Evolutionary conservation across 2,329 filamentous ascomycete species (phyloP).

Genomic region (Hypomyces rosellus): DNA sequence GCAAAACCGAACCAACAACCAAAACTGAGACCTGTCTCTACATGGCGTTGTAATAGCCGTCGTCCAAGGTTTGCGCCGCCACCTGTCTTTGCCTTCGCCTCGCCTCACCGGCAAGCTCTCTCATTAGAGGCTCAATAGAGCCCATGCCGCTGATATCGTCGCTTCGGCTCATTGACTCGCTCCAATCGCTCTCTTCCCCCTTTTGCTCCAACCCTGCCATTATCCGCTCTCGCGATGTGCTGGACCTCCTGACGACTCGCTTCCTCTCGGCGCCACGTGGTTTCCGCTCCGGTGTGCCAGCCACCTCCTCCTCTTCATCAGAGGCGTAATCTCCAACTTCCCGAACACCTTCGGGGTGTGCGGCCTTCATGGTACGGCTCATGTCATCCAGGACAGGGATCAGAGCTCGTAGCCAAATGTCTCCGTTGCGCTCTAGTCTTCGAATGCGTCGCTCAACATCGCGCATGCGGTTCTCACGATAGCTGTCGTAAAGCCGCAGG

Average conservation of each 20-base stretch:
- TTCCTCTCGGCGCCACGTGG: constrained; percentile 11
- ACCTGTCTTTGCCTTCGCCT: constrained; percentile 17
- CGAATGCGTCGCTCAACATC: constrained; percentile 44
- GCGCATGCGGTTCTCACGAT: constrained; percentile 35
- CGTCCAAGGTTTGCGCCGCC: neutral
- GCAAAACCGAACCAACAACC: no score
- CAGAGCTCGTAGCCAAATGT: constrained; percentile 39
- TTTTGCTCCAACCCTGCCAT: constrained; percentile 22
- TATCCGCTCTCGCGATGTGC: constrained; percentile 24
- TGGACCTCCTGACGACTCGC: constrained; percentile 18
- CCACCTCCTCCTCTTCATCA: constrained; percentile 23
- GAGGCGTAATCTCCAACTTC: constrained; percentile 25
- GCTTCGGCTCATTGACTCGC: constrained; percentile 19
- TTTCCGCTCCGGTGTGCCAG: constrained; percentile 3
- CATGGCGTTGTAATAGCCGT: neutral
- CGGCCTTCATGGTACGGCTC: constrained; percentile 27
- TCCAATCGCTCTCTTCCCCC: constrained; percentile 17
- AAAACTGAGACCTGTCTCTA: neutral
- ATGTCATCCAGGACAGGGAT: constrained; percentile 40
- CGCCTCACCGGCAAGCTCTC: constrained; percentile 31
- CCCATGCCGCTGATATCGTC: constrained; percentile 31
- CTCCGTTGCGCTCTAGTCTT: constrained; percentile 40
- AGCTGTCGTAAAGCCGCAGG: constrained; percentile 32
- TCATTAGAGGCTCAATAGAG: constrained; percentile 39
- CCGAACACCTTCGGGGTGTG: no score